Evolutionary conservation across 768 basidiomycete genomes (phyloP), one percentile per base, ranked within the genome.

Genomic region (Tylopilus sp.): DNA sequence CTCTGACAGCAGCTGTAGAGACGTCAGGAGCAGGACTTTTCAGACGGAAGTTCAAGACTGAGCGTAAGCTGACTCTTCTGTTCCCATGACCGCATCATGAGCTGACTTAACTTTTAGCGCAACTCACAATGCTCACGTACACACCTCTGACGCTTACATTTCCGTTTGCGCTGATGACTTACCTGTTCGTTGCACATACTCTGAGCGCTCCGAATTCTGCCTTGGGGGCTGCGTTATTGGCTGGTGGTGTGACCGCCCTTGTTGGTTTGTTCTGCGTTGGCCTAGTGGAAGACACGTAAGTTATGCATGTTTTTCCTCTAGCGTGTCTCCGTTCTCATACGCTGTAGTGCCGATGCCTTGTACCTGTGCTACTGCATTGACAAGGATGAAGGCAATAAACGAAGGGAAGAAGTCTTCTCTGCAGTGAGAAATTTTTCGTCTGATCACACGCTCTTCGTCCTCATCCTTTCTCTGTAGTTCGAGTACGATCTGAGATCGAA

Each of bases 101-200:
- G 17, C 38, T 62, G 44, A 55, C 44, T 40, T 12, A 2, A 46
- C 38, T 44, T 61, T 15, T 44, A 85, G 79, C 80, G 22, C 78
- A 82, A 64, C 76, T 92, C 57, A 80, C 86, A 0, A 71, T 94
- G 56, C 76, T 95, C 56, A 88, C 74, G 13, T 69, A 80, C 25
- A 80, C 88, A 12, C 87, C 92, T 17, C 73, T 91, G 44, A 88
- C 86, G 1, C 73, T 93, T 53, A 88, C 89, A 1, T 78, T 94
- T 56, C 88, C 91, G 6, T 88, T 91, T 56, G 85, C 91, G 13
- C 73, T 95, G 25, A 71, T 80, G 33, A 88, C 91, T 5, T 97
- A 95, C 67, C 69, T 98, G 18, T 90, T 95, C 58, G 88, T 92
- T n/a, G 87, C 91, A 2, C 89, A 91, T 68, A 85, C 87, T 0